A percentile compares a stretch with the other conserved stretches of the same genome.
Evolutionary conservation across 352 stramenopile species (phyloP).

Genomic region (Thalassiosira exigua): DNA sequence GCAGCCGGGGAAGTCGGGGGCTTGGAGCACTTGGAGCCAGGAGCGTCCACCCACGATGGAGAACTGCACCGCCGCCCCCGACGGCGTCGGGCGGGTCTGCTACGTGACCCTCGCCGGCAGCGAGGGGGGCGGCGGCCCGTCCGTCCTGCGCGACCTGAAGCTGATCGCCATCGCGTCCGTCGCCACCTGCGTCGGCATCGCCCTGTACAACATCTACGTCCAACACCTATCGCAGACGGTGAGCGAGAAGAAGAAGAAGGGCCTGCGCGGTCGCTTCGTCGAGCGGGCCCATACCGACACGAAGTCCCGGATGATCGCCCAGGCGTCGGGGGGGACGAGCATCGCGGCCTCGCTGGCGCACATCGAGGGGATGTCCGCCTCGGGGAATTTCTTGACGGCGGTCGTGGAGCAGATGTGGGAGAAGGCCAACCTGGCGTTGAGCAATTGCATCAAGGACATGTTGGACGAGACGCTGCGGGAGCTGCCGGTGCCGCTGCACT

Average conservation of each 20-base stretch:
- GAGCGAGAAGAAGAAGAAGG: neutral
- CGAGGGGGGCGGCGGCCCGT: too few species aligned
- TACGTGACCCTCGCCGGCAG: too few species aligned
- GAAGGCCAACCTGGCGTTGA: slow-evolving; percentile 52
- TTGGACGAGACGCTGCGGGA: slow-evolving; percentile 65
- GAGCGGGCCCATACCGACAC: too few species aligned
- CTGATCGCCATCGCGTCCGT: neutral
- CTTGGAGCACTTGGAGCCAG: too few species aligned
- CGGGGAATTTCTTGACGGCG: slow-evolving; percentile 57
- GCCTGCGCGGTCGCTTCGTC: too few species aligned
- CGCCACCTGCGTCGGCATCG: neutral
- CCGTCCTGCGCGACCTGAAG: neutral
- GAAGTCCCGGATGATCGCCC: too few species aligned
- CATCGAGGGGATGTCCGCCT: slow-evolving; percentile 17
- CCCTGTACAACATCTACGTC: neutral
- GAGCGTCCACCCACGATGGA: too few species aligned
- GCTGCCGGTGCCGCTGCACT: slow-evolving; percentile 61
- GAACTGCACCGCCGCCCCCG: too few species aligned
- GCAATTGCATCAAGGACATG: slow-evolving; percentile 56
- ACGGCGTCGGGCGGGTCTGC: too few species aligned
- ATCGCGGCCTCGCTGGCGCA: neutral
- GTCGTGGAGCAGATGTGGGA: slow-evolving; percentile 66
- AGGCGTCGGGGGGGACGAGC: too few species aligned
- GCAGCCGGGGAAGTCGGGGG: too few species aligned
- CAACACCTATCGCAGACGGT: neutral